Evolutionary conservation across 495 filamentous ascomycete genomes (phyloP).

Genomic region (Talaromyces adpressus): DNA sequence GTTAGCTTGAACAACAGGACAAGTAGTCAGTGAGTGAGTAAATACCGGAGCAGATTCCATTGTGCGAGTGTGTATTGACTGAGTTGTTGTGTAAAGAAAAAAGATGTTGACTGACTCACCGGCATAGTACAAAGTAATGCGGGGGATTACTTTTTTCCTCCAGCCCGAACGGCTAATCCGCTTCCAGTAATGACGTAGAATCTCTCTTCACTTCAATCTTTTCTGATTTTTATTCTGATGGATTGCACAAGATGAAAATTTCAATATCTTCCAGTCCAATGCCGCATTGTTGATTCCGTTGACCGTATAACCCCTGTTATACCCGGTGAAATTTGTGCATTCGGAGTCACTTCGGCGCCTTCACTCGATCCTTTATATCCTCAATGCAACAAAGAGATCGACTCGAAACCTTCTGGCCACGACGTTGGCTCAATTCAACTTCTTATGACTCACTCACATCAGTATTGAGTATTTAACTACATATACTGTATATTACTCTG

Average conservation of each 20-base stretch:
- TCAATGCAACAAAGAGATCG: neutral
- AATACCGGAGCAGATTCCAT: neutral
- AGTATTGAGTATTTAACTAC: neutral
- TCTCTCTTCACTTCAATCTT: neutral
- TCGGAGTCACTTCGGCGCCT: neutral
- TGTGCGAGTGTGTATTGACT: neutral
- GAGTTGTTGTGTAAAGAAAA: neutral
- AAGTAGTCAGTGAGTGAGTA: neutral
- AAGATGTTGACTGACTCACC: neutral
- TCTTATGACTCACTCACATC: neutral
- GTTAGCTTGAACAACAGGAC: neutral
- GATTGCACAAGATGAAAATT: neutral
- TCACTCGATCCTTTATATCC: neutral
- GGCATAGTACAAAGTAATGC: neutral
- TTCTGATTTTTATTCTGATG: neutral
- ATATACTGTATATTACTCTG: neutral
- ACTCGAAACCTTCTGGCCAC: neutral
- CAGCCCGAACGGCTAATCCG: neutral
- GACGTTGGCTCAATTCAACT: neutral
- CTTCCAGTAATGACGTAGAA: neutral
- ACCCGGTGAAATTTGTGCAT: too few relatives aligned
- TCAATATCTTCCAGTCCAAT: neutral
- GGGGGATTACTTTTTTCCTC: neutral
- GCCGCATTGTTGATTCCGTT: neutral
- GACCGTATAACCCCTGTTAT: neutral